Percentiles rank a stretch among this genome's conserved stretches.
phyloP scores from a whole-genome alignment of 805 yeast species.

The Lachancea meyersii region DNA sequence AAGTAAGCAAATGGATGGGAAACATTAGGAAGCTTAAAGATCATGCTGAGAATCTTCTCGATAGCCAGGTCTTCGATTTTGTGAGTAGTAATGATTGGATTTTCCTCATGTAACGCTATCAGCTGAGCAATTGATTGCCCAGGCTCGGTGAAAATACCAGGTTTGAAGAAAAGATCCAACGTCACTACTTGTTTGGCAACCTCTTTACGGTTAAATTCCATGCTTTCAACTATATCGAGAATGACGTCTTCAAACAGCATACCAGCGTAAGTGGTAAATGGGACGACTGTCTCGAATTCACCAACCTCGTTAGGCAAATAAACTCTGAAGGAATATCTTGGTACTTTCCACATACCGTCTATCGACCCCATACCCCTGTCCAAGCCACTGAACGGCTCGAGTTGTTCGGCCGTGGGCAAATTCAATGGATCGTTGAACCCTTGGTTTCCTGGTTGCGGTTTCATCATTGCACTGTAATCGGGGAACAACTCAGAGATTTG shows the following conservation, averaged over 20 bases:
- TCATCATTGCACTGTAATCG: conserved; percentile 35
- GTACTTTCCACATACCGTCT: conserved; percentile 62
- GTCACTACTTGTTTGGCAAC: conserved; percentile 78
- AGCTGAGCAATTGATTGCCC: conserved; percentile 76
- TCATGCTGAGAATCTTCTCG: conserved; percentile 71
- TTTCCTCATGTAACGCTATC: conserved; percentile 37
- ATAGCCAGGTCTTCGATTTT: conserved; percentile 87
- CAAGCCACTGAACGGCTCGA: conserved; percentile 30
- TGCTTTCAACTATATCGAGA: conserved; percentile 64
- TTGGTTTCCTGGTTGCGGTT: conserved; percentile 27
- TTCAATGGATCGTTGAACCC: conserved; percentile 31
- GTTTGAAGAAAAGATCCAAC: conserved; percentile 64
- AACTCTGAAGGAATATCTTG: conserved; percentile 56
- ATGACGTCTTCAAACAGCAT: conserved; percentile 68
- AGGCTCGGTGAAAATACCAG: conserved; percentile 58
- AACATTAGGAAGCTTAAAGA: conserved; percentile 66
- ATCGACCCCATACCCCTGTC: conserved; percentile 42
- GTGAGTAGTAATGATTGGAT: conserved; percentile 57
- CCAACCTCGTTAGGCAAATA: conserved; percentile 46
- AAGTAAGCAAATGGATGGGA: conserved; percentile 70
- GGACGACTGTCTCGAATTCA: conserved; percentile 63
- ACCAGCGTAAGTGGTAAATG: conserved; percentile 44
- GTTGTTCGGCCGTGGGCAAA: conserved; percentile 35
- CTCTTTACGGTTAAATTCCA: conserved; percentile 85
- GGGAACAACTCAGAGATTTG: conserved; percentile 35